Evolutionary conservation across 2,329 filamentous ascomycete species (phyloP).

Genomic region (Ophiosphaerella herpotricha): DNA sequence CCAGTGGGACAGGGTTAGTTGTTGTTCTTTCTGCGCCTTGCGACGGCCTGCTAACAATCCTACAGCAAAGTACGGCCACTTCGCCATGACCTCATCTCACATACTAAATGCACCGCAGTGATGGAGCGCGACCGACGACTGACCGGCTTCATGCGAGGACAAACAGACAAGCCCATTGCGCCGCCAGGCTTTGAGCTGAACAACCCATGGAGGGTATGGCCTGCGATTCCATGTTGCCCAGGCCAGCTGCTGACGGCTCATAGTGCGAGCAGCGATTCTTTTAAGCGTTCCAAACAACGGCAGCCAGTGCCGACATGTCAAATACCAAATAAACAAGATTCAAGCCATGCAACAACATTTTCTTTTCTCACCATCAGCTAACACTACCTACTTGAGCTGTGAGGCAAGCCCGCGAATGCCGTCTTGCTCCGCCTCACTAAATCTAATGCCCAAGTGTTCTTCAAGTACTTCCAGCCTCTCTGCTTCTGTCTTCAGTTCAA

Average conservation of each 20-base stretch:
- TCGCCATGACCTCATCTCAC: slow-evolving; percentile 37
- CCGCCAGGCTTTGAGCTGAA: slow-evolving; percentile 68
- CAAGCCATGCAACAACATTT: slow-evolving; percentile 12
- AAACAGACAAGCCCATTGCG: slow-evolving; percentile 63
- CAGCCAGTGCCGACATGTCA: slow-evolving; percentile 7
- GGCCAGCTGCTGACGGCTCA: slow-evolving; percentile 28
- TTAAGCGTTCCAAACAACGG: slow-evolving; percentile 23
- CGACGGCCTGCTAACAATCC: slow-evolving; percentile 46
- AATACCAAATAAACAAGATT: slow-evolving; percentile 18
- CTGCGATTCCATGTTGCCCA: background rate
- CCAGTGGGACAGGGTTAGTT: slow-evolving; percentile 66
- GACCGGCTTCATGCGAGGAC: slow-evolving; percentile 65
- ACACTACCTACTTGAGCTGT: slow-evolving; percentile 33
- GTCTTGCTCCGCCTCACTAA: slow-evolving; percentile 44
- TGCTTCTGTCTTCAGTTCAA: slow-evolving; percentile 49
- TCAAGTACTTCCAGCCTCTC: slow-evolving; percentile 51
- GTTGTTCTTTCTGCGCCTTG: slow-evolving; percentile 6
- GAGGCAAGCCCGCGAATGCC: slow-evolving; percentile 45
- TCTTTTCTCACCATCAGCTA: slow-evolving; percentile 2
- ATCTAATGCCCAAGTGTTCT: slow-evolving; percentile 51
- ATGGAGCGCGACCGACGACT: slow-evolving; percentile 68
- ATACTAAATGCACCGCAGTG: slow-evolving; percentile 55
- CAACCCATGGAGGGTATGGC: slow-evolving; percentile 69
- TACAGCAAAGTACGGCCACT: slow-evolving; percentile 59
- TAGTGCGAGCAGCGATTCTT: slow-evolving; percentile 47